Evolutionary conservation across 2,329 filamentous ascomycete species (phyloP).

Genomic region (Ophiocordyceps camponoti-saundersi): DNA sequence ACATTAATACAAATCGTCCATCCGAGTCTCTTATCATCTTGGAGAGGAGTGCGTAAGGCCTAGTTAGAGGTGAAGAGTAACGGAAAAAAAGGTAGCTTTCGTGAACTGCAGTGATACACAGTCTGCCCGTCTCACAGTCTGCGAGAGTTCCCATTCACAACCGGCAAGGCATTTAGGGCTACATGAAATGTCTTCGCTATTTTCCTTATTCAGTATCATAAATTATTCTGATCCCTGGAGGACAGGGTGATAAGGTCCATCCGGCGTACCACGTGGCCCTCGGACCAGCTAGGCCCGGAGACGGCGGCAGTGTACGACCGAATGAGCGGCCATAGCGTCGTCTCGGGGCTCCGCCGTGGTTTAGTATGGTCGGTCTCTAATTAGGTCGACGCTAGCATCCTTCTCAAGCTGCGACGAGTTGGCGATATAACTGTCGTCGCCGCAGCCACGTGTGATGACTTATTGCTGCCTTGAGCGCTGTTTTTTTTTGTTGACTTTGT

Average conservation of each 20-base stretch:
- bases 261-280: not conserved
- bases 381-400: not conserved
- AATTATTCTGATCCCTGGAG: not conserved
- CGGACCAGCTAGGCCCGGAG: not conserved
- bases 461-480: not conserved
- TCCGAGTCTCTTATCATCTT: no score
- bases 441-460: not conserved
- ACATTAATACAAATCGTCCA: no score
- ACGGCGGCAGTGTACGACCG: not conserved
- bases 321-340: not conserved
- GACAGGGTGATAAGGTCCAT: not conserved
- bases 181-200: not conserved
- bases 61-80: no score
- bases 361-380: not conserved
- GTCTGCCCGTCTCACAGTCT: no score
- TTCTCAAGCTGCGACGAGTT: not conserved
- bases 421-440: not conserved
- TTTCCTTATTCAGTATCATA: not conserved
- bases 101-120: no score
- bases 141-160: no score
- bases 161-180: no score
- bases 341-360: not conserved
- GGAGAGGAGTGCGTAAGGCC: no score
- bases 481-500: not conserved
- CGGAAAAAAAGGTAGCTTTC: no score